Evolutionary conservation across 2,329 filamentous ascomycete genomes (phyloP).

Genomic region (Botrytis galanthina): DNA sequence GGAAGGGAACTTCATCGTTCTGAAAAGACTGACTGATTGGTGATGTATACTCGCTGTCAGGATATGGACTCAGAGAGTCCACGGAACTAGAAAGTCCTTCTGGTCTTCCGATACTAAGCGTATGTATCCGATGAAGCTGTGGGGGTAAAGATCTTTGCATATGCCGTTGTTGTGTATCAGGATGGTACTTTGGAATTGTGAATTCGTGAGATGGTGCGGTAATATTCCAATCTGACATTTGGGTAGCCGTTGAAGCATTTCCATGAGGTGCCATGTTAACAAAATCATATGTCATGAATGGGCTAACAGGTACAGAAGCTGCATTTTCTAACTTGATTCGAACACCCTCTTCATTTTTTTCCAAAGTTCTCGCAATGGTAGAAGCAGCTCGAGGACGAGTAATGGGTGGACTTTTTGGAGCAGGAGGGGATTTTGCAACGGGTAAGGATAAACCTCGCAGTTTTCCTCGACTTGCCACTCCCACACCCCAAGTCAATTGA

Average conservation of each 20-base stretch:
- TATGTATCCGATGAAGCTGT: conserved; percentile 50
- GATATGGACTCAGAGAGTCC: conserved; percentile 53
- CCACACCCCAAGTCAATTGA: conserved; percentile 92
- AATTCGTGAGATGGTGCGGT: conserved; percentile 33
- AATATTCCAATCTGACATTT: conserved; percentile 38
- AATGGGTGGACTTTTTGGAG: conserved; percentile 40
- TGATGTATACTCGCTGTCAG: conserved; percentile 56
- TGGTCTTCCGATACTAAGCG: conserved; percentile 45
- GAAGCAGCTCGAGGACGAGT: conserved; percentile 35
- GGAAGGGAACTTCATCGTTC: conserved; percentile 55
- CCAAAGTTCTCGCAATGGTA: conserved; percentile 28
- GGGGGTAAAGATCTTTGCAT: conserved; percentile 42
- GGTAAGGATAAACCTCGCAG: conserved; percentile 81
- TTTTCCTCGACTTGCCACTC: conserved; percentile 93
- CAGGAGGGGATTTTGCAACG: conserved; percentile 57
- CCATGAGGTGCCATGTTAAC: conserved; percentile 41
- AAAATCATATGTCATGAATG: conserved; percentile 42
- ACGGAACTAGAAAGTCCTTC: conserved; percentile 35
- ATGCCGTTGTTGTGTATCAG: conserved; percentile 30
- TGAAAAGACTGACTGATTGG: conserved; percentile 54
- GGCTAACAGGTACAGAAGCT: conserved; percentile 28
- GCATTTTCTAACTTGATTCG: conserved; percentile 37
- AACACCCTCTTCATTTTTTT: conserved; percentile 32
- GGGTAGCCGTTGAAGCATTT: conserved; percentile 29
- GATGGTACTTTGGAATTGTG: conserved; percentile 20